Percentiles rank a stretch among this genome's conserved stretches.
phyloP scores from a whole-genome alignment of 345 rosid species.

The Cochlearia excelsa region DNA sequence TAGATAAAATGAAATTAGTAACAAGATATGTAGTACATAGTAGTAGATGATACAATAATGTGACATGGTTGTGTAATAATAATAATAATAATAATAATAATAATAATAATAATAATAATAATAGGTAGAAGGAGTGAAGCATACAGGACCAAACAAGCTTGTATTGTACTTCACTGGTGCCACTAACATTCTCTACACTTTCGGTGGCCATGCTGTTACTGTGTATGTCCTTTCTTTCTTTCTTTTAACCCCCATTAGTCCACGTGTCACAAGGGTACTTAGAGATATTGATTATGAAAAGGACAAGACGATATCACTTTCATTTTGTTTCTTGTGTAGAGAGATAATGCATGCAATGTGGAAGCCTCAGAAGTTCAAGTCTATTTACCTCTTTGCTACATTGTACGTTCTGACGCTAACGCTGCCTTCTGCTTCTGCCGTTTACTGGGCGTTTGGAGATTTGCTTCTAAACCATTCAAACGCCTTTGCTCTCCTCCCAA shows the following conservation, averaged over 20 bases:
- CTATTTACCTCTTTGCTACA: conserved; percentile 81
- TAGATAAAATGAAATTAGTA: too few relatives aligned
- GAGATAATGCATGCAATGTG: conserved; percentile 99
- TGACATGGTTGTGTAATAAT: too few relatives aligned
- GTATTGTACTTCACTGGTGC: conserved; percentile 97
- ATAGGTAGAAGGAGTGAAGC: conserved; percentile 85
- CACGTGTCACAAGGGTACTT: conserved; percentile 8
- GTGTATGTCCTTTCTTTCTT: conserved; percentile 53
- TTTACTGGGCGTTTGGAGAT: conserved; percentile 98
- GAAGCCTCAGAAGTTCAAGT: conserved; percentile 98
- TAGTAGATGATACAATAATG: too few relatives aligned
- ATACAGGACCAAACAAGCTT: conserved; percentile 85
- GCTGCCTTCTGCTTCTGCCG: conserved; percentile 90
- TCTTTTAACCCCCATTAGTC: conserved; percentile 30
- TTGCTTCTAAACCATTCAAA: conserved; percentile 91
- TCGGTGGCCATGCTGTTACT: conserved; percentile 98
- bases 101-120: too few relatives aligned
- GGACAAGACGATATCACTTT: conserved; percentile 15
- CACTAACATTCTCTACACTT: conserved; percentile 99
- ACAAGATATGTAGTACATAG: too few relatives aligned
- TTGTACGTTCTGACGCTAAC: conserved; percentile 88
- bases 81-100: conserved; percentile 5
- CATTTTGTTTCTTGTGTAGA: conserved; percentile 41
- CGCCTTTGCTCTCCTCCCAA: conserved; percentile 89
- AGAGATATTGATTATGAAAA: conserved; percentile 13